Conservation (phyloP, 768 basidiomycete genomes). For the Amanita exitialis region DNA sequence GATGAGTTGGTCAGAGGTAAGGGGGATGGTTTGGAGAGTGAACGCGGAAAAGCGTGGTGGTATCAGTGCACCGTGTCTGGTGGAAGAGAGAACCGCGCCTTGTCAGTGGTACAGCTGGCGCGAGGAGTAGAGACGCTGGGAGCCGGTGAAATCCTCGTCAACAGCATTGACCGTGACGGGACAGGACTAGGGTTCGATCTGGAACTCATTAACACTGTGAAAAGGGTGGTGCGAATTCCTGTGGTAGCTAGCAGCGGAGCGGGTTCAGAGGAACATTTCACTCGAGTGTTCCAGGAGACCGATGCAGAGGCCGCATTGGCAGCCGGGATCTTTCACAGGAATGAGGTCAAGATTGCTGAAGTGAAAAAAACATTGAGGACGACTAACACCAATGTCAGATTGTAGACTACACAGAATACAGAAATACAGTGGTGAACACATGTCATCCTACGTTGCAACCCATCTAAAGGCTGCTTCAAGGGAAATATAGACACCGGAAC, state of each 20-base stretch:
- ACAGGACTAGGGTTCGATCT: constrained; percentile 88
- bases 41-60: constrained; percentile 85
- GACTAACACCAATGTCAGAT: constrained; percentile 15
- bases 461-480: constrained; percentile 7
- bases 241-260: constrained; percentile 95
- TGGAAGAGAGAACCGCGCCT: constrained; percentile 70
- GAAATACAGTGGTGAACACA: constrained; percentile 1
- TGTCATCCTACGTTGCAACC: constrained; percentile 7
- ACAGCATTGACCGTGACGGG: constrained; percentile 95
- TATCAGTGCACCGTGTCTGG: constrained; percentile 97
- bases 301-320: constrained; percentile 87
- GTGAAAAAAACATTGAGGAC: constrained; percentile 55
- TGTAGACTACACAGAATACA: constrained; percentile 7
- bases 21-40: constrained; percentile 36
- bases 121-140: constrained; percentile 85
- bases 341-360: constrained; percentile 73
- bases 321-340: constrained; percentile 94
- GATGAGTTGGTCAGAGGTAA: constrained; percentile 48
- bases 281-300: constrained; percentile 75
- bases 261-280: constrained; percentile 73
- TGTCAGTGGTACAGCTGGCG: constrained; percentile 90
- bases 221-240: constrained; percentile 71
- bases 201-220: constrained; percentile 70
- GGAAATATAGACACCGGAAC: neutral
- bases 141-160: constrained; percentile 91